Percentiles rank a stretch among this genome's conserved stretches.
phyloP scores from a whole-genome alignment of 2,329 filamentous ascomycete genomes.

The Diplocarpon mali region DNA sequence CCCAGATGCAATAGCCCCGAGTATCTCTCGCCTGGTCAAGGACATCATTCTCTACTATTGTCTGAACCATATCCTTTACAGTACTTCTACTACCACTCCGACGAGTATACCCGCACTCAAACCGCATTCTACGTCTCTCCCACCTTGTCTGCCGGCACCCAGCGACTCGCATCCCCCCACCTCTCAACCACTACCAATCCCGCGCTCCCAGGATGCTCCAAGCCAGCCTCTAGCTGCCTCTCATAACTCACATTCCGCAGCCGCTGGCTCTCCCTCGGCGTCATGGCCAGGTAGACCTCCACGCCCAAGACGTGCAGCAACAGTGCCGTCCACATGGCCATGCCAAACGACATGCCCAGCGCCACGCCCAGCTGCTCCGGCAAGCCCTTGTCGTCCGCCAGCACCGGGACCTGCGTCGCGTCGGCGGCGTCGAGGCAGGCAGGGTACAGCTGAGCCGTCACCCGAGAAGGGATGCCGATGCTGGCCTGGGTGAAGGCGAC shows the following conservation, averaged over 20 bases:
- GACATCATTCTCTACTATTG: too few species aligned
- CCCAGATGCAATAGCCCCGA: too few species aligned
- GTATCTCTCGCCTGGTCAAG: too few species aligned
- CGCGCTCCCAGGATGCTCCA: constrained; percentile 36
- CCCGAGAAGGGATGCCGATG: not conserved
- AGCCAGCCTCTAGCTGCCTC: constrained; percentile 42
- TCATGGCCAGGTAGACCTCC: constrained; percentile 41
- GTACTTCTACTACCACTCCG: too few species aligned
- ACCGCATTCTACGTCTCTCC: too few species aligned
- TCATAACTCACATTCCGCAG: constrained; percentile 45
- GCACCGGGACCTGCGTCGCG: constrained; percentile 25
- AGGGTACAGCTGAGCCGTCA: constrained; percentile 30
- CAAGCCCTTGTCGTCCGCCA: constrained; percentile 19
- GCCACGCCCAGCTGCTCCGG: constrained; percentile 31
- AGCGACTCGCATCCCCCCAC: too few species aligned
- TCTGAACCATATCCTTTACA: too few species aligned
- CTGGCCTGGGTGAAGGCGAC: constrained; percentile 31
- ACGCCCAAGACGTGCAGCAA: constrained; percentile 38
- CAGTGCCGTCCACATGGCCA: constrained; percentile 41
- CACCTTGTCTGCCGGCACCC: too few species aligned
- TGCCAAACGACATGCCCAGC: constrained; percentile 39
- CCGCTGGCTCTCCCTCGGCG: constrained; percentile 41
- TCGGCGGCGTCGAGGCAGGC: constrained; percentile 31
- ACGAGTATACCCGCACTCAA: too few species aligned
- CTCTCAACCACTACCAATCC: constrained; percentile 30